phyloP scores from a whole-genome alignment of 257 asterid species.

The Nicotiana benthamiana region DNA sequence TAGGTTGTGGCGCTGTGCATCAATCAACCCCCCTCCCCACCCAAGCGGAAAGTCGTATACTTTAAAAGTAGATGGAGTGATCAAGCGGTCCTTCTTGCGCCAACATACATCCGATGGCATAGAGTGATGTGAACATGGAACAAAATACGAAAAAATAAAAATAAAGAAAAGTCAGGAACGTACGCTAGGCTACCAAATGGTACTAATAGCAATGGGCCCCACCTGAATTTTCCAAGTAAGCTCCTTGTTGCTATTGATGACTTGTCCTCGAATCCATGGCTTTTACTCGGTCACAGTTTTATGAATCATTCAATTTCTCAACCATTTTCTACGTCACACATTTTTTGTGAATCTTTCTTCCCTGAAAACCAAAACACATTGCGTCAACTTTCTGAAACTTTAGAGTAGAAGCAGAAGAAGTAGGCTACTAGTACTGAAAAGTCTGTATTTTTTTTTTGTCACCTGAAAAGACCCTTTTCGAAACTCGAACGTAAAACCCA shows the following conservation, averaged over 20 bases:
- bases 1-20: background rate
- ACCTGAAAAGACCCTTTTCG: background rate
- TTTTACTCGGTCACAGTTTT: constrained; percentile 1
- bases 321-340: background rate
- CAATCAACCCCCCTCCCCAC: background rate
- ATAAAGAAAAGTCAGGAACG: background rate
- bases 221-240: constrained; percentile 15
- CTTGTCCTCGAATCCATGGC: background rate
- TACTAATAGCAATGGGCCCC: background rate
- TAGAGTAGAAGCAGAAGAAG: no score
- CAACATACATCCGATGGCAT: no score
- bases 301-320: background rate
- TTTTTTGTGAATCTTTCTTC: background rate
- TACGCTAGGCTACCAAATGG: background rate
- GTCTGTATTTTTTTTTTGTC: background rate
- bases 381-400: background rate
- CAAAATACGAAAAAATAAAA: no score
- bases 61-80: no score
- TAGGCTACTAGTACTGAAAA: background rate
- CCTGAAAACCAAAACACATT: no score
- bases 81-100: no score
- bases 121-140: no score
- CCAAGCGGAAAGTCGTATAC: no score
- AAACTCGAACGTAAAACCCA: background rate
- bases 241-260: constrained; percentile 13